Conservation (phyloP, 495 filamentous ascomycete genomes). For the Hyaloscypha finlandica region DNA sequence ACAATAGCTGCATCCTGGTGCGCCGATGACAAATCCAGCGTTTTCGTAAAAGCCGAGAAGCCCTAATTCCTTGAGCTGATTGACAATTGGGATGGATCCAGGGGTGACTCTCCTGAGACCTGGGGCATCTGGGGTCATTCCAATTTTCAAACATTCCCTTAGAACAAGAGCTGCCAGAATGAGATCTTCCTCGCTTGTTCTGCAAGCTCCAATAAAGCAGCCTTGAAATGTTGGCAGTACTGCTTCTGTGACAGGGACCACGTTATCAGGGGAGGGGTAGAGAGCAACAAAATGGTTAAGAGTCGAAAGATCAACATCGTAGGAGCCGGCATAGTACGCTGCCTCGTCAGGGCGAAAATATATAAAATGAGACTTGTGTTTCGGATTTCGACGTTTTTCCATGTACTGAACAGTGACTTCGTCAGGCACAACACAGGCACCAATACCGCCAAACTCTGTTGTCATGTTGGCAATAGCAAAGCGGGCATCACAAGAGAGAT, state of each 20-base stretch:
- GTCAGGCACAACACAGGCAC: constrained; percentile 45
- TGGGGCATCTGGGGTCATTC: constrained; percentile 30
- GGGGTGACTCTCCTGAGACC: constrained; percentile 45
- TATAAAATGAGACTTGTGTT: constrained; percentile 34
- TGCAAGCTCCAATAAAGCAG: constrained; percentile 53
- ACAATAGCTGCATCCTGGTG: constrained; percentile 50
- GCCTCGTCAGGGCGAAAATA: constrained; percentile 46
- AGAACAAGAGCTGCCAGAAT: constrained; percentile 46
- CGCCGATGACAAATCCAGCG: constrained; percentile 46
- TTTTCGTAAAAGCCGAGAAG: constrained; percentile 41
- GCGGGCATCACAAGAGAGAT: constrained; percentile 45
- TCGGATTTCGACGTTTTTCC: constrained; percentile 32
- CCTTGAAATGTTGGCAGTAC: constrained; percentile 41
- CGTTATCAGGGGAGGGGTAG: constrained; percentile 48
- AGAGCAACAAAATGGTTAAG: constrained; percentile 41
- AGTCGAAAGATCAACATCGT: constrained; percentile 42
- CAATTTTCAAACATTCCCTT: constrained; percentile 37
- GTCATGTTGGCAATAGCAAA: constrained; percentile 54
- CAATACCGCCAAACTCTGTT: constrained; percentile 52
- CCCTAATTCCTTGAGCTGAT: constrained; percentile 37
- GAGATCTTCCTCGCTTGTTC: constrained; percentile 49
- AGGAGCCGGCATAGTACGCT: constrained; percentile 40
- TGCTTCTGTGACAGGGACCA: constrained; percentile 42
- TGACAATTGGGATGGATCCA: constrained; percentile 42
- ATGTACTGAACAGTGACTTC: constrained; percentile 38